Evolutionary conservation across 2,329 filamentous ascomycete species (phyloP).

Genomic region (Teratosphaeriaceae sp.): DNA sequence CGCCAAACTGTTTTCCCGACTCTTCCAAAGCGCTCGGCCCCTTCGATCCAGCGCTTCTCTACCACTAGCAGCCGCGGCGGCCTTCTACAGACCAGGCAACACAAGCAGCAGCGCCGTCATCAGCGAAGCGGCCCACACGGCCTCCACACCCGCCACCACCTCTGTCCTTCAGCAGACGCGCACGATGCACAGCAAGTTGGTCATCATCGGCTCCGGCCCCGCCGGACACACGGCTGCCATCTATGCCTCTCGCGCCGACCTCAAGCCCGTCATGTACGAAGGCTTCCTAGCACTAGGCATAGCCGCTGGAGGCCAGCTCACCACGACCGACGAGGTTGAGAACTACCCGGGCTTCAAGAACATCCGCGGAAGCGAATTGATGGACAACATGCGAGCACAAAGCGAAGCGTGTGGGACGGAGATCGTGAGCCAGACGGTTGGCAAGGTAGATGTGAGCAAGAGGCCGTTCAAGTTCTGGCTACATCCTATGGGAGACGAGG

Average conservation of each 20-base stretch:
- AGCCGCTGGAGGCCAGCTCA: slow-evolving; percentile 91
- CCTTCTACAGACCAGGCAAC: slow-evolving; percentile 48
- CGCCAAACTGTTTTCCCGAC: slow-evolving; percentile 90
- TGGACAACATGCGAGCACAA: slow-evolving; percentile 93
- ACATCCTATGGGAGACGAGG: slow-evolving; percentile 69
- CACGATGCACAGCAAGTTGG: slow-evolving; percentile 88
- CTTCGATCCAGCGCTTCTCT: slow-evolving; percentile 68
- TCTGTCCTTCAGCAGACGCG: slow-evolving; percentile 29
- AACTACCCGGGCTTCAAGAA: slow-evolving; percentile 95
- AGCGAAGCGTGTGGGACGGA: slow-evolving; percentile 87
- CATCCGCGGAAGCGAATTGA: slow-evolving; percentile 80
- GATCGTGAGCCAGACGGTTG: slow-evolving; percentile 88
- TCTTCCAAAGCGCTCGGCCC: slow-evolving; percentile 60
- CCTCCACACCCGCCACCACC: slow-evolving; percentile 18
- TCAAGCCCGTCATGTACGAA: slow-evolving; percentile 94
- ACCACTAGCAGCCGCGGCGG: slow-evolving; percentile 65
- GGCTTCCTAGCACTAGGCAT: slow-evolving; percentile 97
- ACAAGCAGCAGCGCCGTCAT: slow-evolving; percentile 34
- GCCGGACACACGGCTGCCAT: slow-evolving; percentile 96
- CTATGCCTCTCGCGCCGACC: slow-evolving; percentile 88
- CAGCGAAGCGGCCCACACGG: slow-evolving; percentile 25
- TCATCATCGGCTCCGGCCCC: slow-evolving; percentile 76
- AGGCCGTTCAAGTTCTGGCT: slow-evolving; percentile 86
- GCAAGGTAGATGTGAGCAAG: slow-evolving; percentile 73
- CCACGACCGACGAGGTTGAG: slow-evolving; percentile 96